Conservation (phyloP, 176 grass and related monocot genomes). For the Eremochloa ophiuroides region DNA sequence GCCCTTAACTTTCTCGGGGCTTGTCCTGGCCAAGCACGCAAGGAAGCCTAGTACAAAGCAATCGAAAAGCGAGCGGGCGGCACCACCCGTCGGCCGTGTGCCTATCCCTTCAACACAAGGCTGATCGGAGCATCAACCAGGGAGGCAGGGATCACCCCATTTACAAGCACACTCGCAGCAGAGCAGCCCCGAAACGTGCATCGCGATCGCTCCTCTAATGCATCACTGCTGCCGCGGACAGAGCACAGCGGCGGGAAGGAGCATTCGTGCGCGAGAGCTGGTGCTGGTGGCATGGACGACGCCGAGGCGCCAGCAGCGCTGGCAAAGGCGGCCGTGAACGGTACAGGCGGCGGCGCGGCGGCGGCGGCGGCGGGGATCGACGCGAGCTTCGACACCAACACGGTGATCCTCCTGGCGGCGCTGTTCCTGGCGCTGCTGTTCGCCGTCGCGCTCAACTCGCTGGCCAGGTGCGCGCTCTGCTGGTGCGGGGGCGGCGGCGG, state of each 20-base stretch:
- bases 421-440: constrained; percentile 62
- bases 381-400: constrained; percentile 68
- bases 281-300: background rate
- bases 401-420: constrained; percentile 74
- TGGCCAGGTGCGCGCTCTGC: constrained; percentile 59
- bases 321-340: background rate
- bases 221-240: background rate
- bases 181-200: background rate
- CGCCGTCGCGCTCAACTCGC: constrained; percentile 58
- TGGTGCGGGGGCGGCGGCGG: too few species aligned
- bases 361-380: background rate
- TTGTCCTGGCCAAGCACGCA: background rate
- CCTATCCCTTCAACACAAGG: constrained; percentile 15
- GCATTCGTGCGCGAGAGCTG: background rate
- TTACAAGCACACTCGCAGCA: constrained; percentile 11
- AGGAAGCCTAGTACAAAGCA: constrained; percentile 16
- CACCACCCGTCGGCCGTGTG: background rate
- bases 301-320: background rate
- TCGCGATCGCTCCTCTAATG: background rate
- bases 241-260: background rate
- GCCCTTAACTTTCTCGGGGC: too few species aligned
- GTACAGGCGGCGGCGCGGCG: background rate
- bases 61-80: constrained; percentile 1
- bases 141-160: background rate
- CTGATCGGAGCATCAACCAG: background rate